These are phyloP conservation scores for Coffea canephora DNA, from an alignment of 257 asterid genomes.

Conservation along the genomic window DNA sequence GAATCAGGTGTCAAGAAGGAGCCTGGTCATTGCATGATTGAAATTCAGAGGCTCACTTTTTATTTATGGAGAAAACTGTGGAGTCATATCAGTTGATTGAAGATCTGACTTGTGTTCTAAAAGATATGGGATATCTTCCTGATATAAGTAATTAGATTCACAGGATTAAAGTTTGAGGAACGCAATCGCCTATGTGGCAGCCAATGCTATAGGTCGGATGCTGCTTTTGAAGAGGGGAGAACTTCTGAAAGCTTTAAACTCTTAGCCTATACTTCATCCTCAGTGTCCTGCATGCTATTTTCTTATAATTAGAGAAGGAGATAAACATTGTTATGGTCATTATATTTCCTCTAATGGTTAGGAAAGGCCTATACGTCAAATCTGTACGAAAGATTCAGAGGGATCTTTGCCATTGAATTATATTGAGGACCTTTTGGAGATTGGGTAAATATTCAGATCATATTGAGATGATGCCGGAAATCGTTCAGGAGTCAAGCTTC, in stretches of 20 bases:
- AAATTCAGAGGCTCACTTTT: conserved; percentile 41
- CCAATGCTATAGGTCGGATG: background rate
- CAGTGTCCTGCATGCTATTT: background rate
- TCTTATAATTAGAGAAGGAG: background rate
- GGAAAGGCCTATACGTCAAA: background rate
- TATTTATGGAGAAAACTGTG: conserved; percentile 16
- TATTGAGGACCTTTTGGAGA: background rate
- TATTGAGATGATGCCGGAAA: background rate
- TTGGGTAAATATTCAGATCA: too few relatives aligned
- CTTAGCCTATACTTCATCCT: background rate
- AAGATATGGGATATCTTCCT: too few relatives aligned
- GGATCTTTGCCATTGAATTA: background rate
- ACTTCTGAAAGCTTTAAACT: background rate
- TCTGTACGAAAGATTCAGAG: background rate
- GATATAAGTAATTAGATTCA: conserved; percentile 5
- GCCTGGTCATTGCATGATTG: conserved; percentile 94
- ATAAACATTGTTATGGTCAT: background rate
- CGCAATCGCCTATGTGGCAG: background rate
- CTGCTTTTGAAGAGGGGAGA: background rate
- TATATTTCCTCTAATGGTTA: too few relatives aligned
- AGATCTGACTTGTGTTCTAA: too few relatives aligned
- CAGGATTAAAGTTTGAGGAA: conserved; percentile 8
- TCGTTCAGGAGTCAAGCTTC: background rate
- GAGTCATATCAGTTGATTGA: too few relatives aligned
- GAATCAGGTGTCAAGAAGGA: conserved; percentile 39